Base-by-base conservation (phyloP, 768 basidiomycete genomes). In the Lactifluus rugatus region DNA sequence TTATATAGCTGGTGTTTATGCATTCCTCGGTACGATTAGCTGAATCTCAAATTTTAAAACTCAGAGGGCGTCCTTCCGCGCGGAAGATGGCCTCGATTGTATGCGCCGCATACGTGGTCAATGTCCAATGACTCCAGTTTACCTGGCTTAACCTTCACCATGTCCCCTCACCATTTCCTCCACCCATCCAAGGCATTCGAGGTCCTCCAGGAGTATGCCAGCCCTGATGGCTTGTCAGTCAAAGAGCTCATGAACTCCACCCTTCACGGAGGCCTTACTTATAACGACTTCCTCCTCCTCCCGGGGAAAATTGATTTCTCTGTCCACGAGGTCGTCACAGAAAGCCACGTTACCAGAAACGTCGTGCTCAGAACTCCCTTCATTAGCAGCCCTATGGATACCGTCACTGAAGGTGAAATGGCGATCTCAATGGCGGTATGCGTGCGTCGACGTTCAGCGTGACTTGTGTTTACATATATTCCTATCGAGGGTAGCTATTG, bases 341-440 rank as follows among this genome's bases (percentile, higher is more conserved):
- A 97, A 75, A 87, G 83, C 66, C 82, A 79, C 54, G 84, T 99
- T 58, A 96, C 95, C 23, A 84, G 88, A 56, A 96, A 96, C 65
- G 89, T 97, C 66, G 74, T 77, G 44, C 78, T 99, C 66, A 97
- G 93, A 75, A 94, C 93, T 0, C 96, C 95, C 0, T 95, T 99
- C 74, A 77, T 97, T 77, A 95, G 92, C 70, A 94, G 91, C 52
- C 95, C 96, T 16, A 99, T 99, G 96, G 96, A 99, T 75, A 99
- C 96, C 46, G 96, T 98, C 65, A 98, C 96, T 1, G 96, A 97
- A 73, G 83, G 80, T 54, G 84, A 90, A 59, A 95, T 94, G 90
- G 92, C 91, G 31, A 92, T 95, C 69, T 76, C 85, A 50, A 84
- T 95, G 80, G 92, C 93, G 72, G 90, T 93, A 87, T 73, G 55